Base-by-base conservation (phyloP, 2,329 filamentous ascomycete species). In the Hymenoscyphus fructigenus region DNA sequence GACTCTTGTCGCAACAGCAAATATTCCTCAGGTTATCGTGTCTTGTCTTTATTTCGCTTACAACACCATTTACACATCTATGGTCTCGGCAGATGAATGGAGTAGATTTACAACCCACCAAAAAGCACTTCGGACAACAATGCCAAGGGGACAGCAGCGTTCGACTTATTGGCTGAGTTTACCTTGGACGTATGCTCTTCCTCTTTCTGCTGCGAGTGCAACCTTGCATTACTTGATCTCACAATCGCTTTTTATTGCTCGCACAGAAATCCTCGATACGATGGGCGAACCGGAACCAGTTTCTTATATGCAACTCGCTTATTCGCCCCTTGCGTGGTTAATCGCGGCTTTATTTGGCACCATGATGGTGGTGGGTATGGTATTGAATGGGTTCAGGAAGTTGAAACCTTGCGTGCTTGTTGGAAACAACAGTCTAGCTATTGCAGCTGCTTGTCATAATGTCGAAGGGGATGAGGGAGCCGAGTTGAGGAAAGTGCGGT, bases 181-280 rank as follows among this genome's bases (percentile, higher is more conserved):
- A 44, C 60, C 53, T 7, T 62, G 53, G 20, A 62, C 29, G n/a
- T 62, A 57, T 20, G 34, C 50, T 9, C 15, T 62, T 5, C 60
- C 53, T 12, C 60, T 62, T 12, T 44, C 53, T 14, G 36, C 23
- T 26, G 28, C 38, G 5, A 60, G 36, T 17, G 28, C 38, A n/a
- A 26, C 41, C 2, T 29, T 60, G 12, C 58, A 60, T 12, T 60
- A 60, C 29, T 50, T 60, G 10, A 20, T 60, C 15, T 60, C 58
- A 17, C 26, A 38, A 41, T 44, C 34, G 29, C 23, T 60, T 17
- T 60, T 60, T 14, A 50, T 61, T 14, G 44, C 59, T 12, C 72
- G 77, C 2, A 77, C 80, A 0, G 66, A 68, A 28, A 41, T 66
- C 12, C 58, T 68, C 14, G 59, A 67, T 17, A 60, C 62, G 2